These are phyloP conservation scores for Aristolochia contorta DNA, from an alignment of 164 flowering plant species.

Conservation along the genomic window DNA sequence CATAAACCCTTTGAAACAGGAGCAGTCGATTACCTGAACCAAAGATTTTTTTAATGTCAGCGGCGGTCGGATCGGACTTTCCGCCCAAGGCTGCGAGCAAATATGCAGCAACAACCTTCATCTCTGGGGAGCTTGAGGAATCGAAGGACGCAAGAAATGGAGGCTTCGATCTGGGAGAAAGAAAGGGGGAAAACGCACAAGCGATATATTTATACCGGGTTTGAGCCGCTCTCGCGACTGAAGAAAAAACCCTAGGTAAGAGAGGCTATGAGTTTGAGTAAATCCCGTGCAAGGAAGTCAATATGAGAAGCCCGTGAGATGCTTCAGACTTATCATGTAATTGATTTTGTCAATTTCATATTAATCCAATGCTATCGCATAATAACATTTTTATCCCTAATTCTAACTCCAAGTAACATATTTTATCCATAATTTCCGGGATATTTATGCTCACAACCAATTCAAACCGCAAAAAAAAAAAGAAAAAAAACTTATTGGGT, in stretches of 20 bases:
- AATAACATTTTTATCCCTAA: too few species aligned
- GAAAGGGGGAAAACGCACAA: not conserved
- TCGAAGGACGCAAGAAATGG: not conserved
- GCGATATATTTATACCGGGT: not conserved
- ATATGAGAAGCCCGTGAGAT: not conserved
- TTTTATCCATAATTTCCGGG: too few species aligned
- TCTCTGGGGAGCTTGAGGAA: conserved; percentile 17
- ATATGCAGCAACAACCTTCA: conserved; percentile 74
- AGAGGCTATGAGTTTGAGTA: too few species aligned
- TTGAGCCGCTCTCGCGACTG: not conserved
- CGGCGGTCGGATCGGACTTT: conserved; percentile 42
- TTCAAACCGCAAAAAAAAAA: too few species aligned
- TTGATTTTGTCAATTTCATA: too few species aligned
- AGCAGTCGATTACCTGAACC: conserved; percentile 35
- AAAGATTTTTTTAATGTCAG: conserved; percentile 46
- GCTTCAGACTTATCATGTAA: not conserved
- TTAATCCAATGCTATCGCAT: too few species aligned
- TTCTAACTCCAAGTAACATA: too few species aligned
- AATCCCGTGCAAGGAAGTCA: not conserved
- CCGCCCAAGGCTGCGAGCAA: conserved; percentile 70
- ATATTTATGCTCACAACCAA: too few species aligned
- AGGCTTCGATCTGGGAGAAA: not conserved
- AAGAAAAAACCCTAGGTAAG: not conserved
- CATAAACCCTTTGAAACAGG: too few species aligned
- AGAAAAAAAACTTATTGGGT: too few species aligned